Base-by-base conservation (phyloP, 108 stramenopile genomes). In the Skeletonema costatum region DNA sequence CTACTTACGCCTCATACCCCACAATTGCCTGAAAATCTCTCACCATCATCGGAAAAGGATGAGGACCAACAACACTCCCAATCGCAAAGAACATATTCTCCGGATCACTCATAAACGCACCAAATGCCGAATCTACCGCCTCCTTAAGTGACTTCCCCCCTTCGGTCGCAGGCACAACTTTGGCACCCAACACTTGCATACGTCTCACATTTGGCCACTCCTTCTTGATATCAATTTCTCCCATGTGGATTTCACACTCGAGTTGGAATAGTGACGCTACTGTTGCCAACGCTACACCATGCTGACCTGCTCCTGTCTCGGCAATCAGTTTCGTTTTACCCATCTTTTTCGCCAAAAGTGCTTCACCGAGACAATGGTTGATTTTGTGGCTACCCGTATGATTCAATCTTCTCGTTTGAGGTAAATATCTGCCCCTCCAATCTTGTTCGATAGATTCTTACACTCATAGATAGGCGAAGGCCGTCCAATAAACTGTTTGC, bases 351-450 rank as follows among this genome's bases (percentile, higher is more conserved):
- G 96, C 97, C 51, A 98, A 77, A 0, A 98, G 82, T 17, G 94
- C 95, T 85, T 97, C 95, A 0, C 96, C 97, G 35, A 98, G 88
- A 56, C 95, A 96, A 82, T 98, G 97, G 83, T 98, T 98, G 78
- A 98, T 96, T 86, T 97, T 97, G 84, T 97, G 96, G 16, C 95
- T 92, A 50, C 97, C 97, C 11, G 97, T 98, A 78, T 97, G 97
- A 21, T 94, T 93, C 65, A 98, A 82, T 98, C 97, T 70, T 98
- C 97, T 19, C 97, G 83, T 75, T 98, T 98, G 41, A 98, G 70
- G 90, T 93, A 98, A 71, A 98, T 97, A 68, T 84, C 82, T 3
- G 93, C 96, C 21, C 96, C 94, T 35, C 97, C 96, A 36, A 89
- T 78, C 58, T 86, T 56, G 70, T 96, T 87, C 6, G 93, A 88